A percentile compares a stretch with the other conserved stretches of the same genome.
phyloP scores from a whole-genome alignment of 2,329 filamentous ascomycete species.

The Madurella mycetomatis region DNA sequence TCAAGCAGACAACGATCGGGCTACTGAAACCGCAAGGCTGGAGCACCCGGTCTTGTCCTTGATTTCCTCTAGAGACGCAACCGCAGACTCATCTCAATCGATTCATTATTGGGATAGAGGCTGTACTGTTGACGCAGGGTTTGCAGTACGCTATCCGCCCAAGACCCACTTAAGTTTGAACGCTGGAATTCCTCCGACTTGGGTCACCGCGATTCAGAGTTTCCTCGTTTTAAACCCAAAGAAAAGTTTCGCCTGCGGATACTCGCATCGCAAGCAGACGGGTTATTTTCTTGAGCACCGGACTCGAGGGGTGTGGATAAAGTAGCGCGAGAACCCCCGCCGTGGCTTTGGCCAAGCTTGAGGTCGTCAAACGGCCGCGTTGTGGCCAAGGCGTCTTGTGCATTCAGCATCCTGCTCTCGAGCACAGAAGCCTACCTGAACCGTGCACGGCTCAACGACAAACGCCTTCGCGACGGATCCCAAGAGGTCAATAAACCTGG shows the following conservation, averaged over 20 bases:
- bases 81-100: neutral
- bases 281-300: neutral
- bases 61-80: neutral
- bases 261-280: neutral
- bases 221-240: neutral
- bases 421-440: conserved; percentile 20
- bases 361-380: conserved; percentile 15
- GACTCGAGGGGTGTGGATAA: neutral
- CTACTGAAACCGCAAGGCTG: neutral
- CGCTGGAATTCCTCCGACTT: no score
- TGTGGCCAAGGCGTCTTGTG: conserved; percentile 20
- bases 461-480: neutral
- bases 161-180: neutral
- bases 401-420: conserved; percentile 2
- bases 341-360: conserved; percentile 9
- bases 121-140: neutral
- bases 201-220: neutral
- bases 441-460: conserved; percentile 23
- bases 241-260: neutral
- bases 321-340: neutral
- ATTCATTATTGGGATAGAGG: neutral
- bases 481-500: neutral
- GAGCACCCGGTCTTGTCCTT: neutral
- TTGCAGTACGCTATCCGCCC: neutral
- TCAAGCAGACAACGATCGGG: neutral